Evolutionary conservation across 2,329 filamentous ascomycete species (phyloP).

Genomic region (Chalaropsis ovoidea): DNA sequence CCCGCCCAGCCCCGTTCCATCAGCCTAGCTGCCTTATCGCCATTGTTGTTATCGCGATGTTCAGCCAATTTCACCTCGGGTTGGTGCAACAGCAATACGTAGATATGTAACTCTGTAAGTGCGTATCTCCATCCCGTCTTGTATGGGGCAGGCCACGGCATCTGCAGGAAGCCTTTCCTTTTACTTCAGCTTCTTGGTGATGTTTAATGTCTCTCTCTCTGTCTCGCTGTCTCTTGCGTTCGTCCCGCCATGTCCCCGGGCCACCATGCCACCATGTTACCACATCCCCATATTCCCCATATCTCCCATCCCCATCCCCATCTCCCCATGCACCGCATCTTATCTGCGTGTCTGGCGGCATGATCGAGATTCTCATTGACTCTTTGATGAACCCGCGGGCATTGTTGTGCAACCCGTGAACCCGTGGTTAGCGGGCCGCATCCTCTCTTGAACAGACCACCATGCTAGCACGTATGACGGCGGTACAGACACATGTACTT

Average conservation of each 20-base stretch:
- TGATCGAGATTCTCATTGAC: neutral
- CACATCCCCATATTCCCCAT: too few relatives aligned
- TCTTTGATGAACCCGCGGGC: neutral
- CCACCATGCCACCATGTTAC: too few relatives aligned
- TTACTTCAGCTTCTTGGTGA: neutral
- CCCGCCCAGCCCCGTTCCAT: too few relatives aligned
- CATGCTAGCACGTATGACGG: neutral
- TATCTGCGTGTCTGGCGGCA: neutral
- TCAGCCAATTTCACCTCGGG: too few relatives aligned
- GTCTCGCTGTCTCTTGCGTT: neutral
- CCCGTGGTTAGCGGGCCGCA: neutral
- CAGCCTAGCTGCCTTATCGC: too few relatives aligned
- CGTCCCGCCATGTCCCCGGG: too few relatives aligned
- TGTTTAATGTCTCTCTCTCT: neutral
- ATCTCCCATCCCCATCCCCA: too few relatives aligned
- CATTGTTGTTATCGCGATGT: too few relatives aligned
- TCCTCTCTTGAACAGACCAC: neutral
- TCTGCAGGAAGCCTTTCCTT: slow-evolving; percentile 10
- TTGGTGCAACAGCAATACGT: neutral
- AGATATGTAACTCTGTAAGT: neutral
- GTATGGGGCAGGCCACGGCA: neutral
- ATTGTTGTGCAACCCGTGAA: neutral
- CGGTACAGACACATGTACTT: neutral
- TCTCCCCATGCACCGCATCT: too few relatives aligned
- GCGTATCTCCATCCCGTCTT: neutral